A percentile compares a stretch with the other conserved stretches of the same genome.
phyloP scores from a whole-genome alignment of 176 grass and related monocot species.

The Bolboschoenus planiculmis region DNA sequence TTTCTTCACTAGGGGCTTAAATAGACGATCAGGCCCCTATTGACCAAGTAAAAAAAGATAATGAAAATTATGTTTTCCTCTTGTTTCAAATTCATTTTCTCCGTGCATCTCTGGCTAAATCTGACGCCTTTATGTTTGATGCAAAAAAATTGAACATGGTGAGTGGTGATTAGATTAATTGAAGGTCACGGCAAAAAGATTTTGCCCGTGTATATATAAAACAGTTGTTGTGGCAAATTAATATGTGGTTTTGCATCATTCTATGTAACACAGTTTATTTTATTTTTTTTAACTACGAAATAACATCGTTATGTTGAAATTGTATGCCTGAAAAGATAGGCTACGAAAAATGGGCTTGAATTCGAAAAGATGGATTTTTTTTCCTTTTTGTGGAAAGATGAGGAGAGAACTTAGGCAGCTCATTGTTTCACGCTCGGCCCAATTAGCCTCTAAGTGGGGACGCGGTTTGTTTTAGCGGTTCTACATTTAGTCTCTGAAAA shows the following conservation, averaged over 20 bases:
- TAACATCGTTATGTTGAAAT: too few relatives aligned
- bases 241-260: not conserved
- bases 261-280: not conserved
- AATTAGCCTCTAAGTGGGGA: too few relatives aligned
- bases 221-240: not conserved
- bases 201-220: constrained; percentile 7
- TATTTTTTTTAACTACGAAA: too few relatives aligned
- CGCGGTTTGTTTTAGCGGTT: too few relatives aligned
- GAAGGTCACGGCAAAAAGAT: not conserved
- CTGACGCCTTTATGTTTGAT: constrained; percentile 4
- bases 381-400: too few relatives aligned
- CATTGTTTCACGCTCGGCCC: too few relatives aligned
- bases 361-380: too few relatives aligned
- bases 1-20: constrained; percentile 68
- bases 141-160: constrained; percentile 10
- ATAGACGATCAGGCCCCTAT: constrained; percentile 64
- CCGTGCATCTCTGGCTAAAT: not conserved
- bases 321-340: too few relatives aligned
- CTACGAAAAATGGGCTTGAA: too few relatives aligned
- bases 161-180: not conserved
- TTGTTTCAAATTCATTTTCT: constrained; percentile 8
- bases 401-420: too few relatives aligned
- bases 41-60: not conserved
- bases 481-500: too few relatives aligned
- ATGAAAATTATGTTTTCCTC: not conserved